phyloP scores from a whole-genome alignment of 768 basidiomycete species.

The Kwoniella sp. region DNA sequence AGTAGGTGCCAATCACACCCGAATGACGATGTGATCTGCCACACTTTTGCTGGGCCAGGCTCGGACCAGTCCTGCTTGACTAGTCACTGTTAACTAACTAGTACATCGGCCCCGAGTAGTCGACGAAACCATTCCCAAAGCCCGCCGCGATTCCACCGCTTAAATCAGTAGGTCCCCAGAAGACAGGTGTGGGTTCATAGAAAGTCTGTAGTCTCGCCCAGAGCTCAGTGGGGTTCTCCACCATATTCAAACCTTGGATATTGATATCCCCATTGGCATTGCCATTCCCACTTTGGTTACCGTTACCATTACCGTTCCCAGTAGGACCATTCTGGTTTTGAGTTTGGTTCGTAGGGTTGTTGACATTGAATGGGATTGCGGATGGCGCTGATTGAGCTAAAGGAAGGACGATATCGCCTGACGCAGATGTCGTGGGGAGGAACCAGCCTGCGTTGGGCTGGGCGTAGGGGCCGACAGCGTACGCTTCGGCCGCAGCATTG shows the following conservation, averaged over 20 bases:
- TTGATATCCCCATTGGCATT: background rate
- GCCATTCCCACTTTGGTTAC: background rate
- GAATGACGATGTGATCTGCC: no score
- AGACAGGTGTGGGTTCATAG: conserved; percentile 43
- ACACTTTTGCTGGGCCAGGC: no score
- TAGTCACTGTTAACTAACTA: background rate
- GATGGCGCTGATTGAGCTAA: conserved; percentile 20
- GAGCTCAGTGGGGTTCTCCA: conserved; percentile 28
- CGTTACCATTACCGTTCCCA: background rate
- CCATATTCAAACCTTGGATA: background rate
- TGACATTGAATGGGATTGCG: conserved; percentile 4
- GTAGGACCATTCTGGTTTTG: background rate
- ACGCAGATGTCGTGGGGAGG: background rate
- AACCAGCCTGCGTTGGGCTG: conserved; percentile 18
- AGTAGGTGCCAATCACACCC: no score
- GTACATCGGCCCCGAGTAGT: conserved; percentile 24
- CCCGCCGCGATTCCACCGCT: conserved; percentile 3
- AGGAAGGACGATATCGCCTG: conserved; percentile 16
- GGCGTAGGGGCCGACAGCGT: conserved; percentile 14
- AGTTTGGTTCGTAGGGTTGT: background rate
- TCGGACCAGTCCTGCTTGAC: background rate
- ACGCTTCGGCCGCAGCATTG: conserved; percentile 14
- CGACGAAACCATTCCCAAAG: conserved; percentile 17
- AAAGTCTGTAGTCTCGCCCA: conserved; percentile 50
- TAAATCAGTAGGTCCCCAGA: conserved; percentile 31